Base-by-base conservation (phyloP, 225 moss, liverwort and hornwort species). In the Sphagnum contortum region DNA sequence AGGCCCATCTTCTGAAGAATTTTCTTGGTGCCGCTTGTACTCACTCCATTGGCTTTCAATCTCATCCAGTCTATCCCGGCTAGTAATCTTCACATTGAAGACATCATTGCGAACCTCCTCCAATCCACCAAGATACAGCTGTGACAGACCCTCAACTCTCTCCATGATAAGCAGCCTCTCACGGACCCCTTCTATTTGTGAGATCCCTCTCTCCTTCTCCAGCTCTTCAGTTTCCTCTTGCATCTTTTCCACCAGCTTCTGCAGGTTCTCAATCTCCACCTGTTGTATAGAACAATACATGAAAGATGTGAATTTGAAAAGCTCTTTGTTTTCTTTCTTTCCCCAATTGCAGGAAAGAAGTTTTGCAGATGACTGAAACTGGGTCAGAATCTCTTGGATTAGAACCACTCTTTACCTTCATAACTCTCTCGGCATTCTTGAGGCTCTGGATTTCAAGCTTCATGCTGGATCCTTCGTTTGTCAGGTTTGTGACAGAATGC, bases 151-250 rank as follows among this genome's bases (percentile, higher is more conserved):
- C 59, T 92, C 96, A 5, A 96, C 79, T 11, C 89, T 76, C 63
- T 96, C 90, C 83, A 96, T 96, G 49, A 96, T 92, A 8, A 92
- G 73, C 76, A 87, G 73, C 67, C 83, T 83, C 62, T 92, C 96
- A 65, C 52, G 73, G 3, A 83, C 85, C 0, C 85, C 87, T 79
- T 92, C 85, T 73, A 72, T 80, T 9, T 89, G 79, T 45, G 71
- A 72, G 50, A 74, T 60, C 14, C 61, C 85, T 57, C 61, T 77
- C 57, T 76, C 87, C 66, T 63, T 82, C 74, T 88, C 85, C 61
- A 87, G 66, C 73, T 88, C 70, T 47, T 64, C 66, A 63, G 80
- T 66, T 1, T 77, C 72, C 64, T 80, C 80, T 72, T 85, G 85
- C 63, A 75, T 11, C 69, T 82, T 92, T 69, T 87, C 85, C 5